A percentile compares a stretch with the other conserved stretches of the same genome.
These are phyloP conservation scores for Pisolithus marmoratus DNA, from an alignment of 768 basidiomycete genomes.

Conservation along the genomic window DNA sequence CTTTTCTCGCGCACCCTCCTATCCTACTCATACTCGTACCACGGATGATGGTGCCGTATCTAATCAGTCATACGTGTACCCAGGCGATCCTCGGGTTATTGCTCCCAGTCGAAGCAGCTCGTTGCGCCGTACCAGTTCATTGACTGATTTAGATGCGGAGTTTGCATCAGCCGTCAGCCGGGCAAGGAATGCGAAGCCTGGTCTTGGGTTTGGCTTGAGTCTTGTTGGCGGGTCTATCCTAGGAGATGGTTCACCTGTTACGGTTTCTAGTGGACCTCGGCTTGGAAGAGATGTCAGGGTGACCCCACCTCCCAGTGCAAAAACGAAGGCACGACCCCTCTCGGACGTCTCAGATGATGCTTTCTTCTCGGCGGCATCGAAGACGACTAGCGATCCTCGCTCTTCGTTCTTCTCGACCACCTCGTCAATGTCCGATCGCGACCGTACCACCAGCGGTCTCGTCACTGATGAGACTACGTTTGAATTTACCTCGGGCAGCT, in stretches of 20 bases:
- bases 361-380: constrained; percentile 41
- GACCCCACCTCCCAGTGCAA: constrained; percentile 41
- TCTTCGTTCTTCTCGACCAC: constrained; percentile 35
- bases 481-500: constrained; percentile 31
- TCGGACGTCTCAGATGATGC: constrained; percentile 37
- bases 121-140: constrained; percentile 60
- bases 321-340: constrained; percentile 23
- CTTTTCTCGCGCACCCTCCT: constrained; percentile 39
- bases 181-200: constrained; percentile 35
- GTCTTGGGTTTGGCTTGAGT: constrained; percentile 42
- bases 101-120: constrained; percentile 58
- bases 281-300: constrained; percentile 37
- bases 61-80: constrained; percentile 61
- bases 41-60: constrained; percentile 71
- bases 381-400: constrained; percentile 26
- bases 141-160: constrained; percentile 69
- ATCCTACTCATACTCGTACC: constrained; percentile 56
- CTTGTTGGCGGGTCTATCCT: constrained; percentile 35
- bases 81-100: constrained; percentile 69
- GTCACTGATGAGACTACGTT: constrained; percentile 36
- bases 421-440: constrained; percentile 21
- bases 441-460: constrained; percentile 26
- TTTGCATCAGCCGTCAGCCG: constrained; percentile 41
- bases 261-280: constrained; percentile 60
- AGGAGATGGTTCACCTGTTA: constrained; percentile 61